phyloP scores from a whole-genome alignment of 176 grass and related monocot genomes.

The Aegilops speltoides region DNA sequence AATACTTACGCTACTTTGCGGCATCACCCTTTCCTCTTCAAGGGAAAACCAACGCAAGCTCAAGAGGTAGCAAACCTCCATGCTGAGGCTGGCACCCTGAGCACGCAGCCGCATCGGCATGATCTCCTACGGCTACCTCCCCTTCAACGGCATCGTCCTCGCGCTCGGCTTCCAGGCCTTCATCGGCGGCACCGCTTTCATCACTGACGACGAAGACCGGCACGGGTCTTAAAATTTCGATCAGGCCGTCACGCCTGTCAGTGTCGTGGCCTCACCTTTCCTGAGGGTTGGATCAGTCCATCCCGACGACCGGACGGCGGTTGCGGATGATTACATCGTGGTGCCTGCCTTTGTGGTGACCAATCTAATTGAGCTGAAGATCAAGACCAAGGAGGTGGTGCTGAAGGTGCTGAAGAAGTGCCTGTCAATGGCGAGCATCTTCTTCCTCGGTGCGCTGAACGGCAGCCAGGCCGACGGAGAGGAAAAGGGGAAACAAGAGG shows the following conservation, averaged over 20 bases:
- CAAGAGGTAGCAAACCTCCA: no score
- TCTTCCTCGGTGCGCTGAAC: neutral
- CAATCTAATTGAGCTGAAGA: neutral
- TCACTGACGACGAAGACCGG: neutral
- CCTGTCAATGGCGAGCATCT: slow-evolving; percentile 6
- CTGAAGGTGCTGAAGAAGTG: neutral
- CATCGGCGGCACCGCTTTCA: no score
- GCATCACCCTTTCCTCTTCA: no score
- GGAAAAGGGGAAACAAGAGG: neutral
- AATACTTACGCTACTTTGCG: no score
- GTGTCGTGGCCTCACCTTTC: neutral
- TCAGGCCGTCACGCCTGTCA: neutral
- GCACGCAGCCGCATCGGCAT: neutral
- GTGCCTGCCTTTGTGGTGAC: neutral
- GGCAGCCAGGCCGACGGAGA: neutral
- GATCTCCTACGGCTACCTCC: neutral
- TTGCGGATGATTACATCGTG: neutral
- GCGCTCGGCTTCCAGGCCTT: neutral
- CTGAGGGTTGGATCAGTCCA: neutral
- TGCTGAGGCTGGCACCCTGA: neutral
- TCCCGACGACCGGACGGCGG: neutral
- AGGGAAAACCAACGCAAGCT: no score
- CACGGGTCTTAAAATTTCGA: neutral
- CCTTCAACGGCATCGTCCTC: neutral
- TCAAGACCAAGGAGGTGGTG: neutral